phyloP scores from a whole-genome alignment of 805 yeast genomes.

The Lachancea sp. region DNA sequence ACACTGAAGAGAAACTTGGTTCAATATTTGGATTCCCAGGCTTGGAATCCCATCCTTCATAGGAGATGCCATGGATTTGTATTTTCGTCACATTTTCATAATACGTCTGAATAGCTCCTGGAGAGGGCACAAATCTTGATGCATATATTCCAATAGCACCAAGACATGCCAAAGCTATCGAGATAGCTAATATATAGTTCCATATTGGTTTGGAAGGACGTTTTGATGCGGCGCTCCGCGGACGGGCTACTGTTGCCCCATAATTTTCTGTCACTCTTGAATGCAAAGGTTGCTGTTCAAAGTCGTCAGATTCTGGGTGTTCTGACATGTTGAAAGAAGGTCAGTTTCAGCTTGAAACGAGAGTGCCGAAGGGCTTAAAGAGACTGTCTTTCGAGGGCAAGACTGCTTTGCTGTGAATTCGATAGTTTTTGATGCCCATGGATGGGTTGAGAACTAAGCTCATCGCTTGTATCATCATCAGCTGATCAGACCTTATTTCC shows the following conservation, averaged over 20 bases:
- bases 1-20: background rate
- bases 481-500: background rate
- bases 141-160: background rate
- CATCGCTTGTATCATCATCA: background rate
- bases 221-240: background rate
- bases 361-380: background rate
- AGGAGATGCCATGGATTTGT: constrained; percentile 15
- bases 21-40: background rate
- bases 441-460: too few species aligned
- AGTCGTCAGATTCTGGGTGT: background rate
- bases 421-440: background rate
- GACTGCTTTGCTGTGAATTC: too few species aligned
- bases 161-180: background rate
- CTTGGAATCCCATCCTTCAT: constrained; percentile 28
- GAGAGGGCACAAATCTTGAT: constrained; percentile 1
- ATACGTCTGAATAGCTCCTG: constrained; percentile 1
- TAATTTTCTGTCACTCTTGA: background rate
- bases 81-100: constrained; percentile 15
- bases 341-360: background rate
- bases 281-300: constrained; percentile 5
- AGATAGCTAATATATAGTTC: background rate
- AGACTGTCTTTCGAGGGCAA: too few species aligned
- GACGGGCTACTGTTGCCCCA: constrained; percentile 1
- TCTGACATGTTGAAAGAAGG: background rate
- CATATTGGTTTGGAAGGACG: background rate